Evolutionary conservation across 2,329 filamentous ascomycete genomes (phyloP).

Genomic region (Aspergillus chevalieri): DNA sequence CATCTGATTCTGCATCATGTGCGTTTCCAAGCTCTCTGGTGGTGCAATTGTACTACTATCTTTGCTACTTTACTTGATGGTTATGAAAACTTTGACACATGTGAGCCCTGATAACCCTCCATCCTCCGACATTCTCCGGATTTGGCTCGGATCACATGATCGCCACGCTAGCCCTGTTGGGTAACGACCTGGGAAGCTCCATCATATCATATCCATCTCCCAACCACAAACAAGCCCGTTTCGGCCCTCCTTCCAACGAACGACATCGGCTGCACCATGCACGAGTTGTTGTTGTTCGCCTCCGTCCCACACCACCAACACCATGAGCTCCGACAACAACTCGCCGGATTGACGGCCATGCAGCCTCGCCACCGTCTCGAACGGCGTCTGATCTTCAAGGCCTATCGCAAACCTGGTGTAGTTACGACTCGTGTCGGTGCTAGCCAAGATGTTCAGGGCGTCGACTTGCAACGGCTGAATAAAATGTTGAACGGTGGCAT

Average conservation of each 20-base stretch:
- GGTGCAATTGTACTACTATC: too few relatives aligned
- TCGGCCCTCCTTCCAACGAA: not conserved
- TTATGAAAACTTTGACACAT: too few relatives aligned
- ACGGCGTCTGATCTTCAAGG: conserved; percentile 55
- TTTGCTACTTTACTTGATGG: too few relatives aligned
- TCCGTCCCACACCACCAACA: conserved; percentile 53
- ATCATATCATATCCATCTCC: conserved; percentile 2
- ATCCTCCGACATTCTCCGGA: too few relatives aligned
- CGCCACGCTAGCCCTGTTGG: too few relatives aligned
- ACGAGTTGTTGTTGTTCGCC: conserved; percentile 58
- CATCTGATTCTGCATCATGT: not conserved
- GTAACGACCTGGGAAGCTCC: not conserved
- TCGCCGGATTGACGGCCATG: conserved; percentile 57
- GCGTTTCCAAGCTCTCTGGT: not conserved
- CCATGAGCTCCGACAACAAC: conserved; percentile 55
- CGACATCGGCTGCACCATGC: conserved; percentile 40
- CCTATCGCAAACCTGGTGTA: conserved; percentile 42
- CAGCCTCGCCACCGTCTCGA: conserved; percentile 52
- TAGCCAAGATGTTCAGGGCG: conserved; percentile 40
- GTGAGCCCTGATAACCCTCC: too few relatives aligned
- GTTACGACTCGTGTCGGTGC: conserved; percentile 36
- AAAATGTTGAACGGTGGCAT: conserved; percentile 46
- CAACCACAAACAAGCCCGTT: not conserved
- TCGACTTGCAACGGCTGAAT: conserved; percentile 41
- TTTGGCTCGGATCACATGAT: conserved; percentile 4